These are phyloP conservation scores for Lasiosphaeris hirsuta DNA, from an alignment of 495 filamentous ascomycete species.

Conservation along the genomic window DNA sequence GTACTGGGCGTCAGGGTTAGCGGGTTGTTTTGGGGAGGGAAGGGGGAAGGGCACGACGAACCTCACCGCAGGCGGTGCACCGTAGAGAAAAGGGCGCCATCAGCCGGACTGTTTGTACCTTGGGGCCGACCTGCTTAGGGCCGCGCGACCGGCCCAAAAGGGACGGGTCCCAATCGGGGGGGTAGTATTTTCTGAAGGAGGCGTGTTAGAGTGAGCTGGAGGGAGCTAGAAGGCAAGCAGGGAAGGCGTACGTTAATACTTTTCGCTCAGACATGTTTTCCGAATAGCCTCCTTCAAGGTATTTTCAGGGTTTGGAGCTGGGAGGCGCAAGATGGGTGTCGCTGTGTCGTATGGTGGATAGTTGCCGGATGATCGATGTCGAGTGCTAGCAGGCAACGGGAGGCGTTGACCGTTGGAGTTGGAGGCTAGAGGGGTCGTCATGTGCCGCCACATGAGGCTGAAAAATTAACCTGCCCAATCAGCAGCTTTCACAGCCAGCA, in stretches of 20 bases:
- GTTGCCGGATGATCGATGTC: too few relatives aligned
- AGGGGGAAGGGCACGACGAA: conserved; percentile 58
- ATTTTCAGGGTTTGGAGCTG: too few relatives aligned
- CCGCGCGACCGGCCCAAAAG: conserved; percentile 62
- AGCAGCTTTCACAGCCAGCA: background rate
- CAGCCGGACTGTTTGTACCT: conserved; percentile 84
- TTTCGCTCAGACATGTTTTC: conserved; percentile 7
- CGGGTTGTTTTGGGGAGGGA: background rate
- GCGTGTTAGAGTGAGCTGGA: too few relatives aligned
- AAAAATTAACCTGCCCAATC: background rate
- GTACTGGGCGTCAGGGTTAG: conserved; percentile 42
- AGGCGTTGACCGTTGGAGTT: background rate
- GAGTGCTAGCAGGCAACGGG: background rate
- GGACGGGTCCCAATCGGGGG: conserved; percentile 94
- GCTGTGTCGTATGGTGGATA: too few relatives aligned
- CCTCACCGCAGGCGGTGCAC: conserved; percentile 82
- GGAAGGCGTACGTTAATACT: background rate
- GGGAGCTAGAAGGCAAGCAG: too few relatives aligned
- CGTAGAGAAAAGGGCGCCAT: conserved; percentile 97
- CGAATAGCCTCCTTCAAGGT: too few relatives aligned
- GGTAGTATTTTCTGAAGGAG: conserved; percentile 67
- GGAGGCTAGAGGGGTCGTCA: background rate
- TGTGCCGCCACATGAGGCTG: background rate
- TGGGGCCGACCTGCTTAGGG: conserved; percentile 71
- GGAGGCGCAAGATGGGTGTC: too few relatives aligned